Evolutionary conservation across 306 rosid species (phyloP), one percentile per base, ranked within the genome.

Genomic region (Glycyrrhiza uralensis): DNA sequence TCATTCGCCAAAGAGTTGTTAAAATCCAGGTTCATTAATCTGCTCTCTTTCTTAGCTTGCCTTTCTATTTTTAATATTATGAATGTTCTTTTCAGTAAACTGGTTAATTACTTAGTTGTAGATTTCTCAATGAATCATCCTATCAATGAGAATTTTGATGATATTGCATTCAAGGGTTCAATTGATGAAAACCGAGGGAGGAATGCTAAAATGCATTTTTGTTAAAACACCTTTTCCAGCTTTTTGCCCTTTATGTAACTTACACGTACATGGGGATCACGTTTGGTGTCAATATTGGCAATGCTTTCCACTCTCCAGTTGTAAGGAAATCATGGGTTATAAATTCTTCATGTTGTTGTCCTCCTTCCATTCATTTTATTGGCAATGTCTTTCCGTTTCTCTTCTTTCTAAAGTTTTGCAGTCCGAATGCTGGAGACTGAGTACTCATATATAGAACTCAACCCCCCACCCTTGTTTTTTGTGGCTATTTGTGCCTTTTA

Each of bases 1-100:
- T 85, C 67, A 87, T 85, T 80, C 93, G 96, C 42, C 82, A 87
- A 82, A 80, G 94, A 85, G 79, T 92, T 79, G 97, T 92, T 60
- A 92, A 86, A 83, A 89, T 92, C 74, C 97, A 92, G 97, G 97
- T 92, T 47, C 41, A 41, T 45, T 50, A 20, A 18, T 61, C 17
- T 67, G 46, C 68, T 68, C 66, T 76, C 26, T 47, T 57, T 63
- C 50, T 65, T 44, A 23, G 45, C 39, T 39, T 12, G 36, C 36
- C 26, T 61, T 62, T 35, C 17, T 58, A 19, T 50, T 73, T 47
- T 46, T 59, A 9, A 47, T 55, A 60, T 47, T 9, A 55, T 35
- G 13, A 23, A 13, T 30, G 58, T 67, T 68, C 15, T 42, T 66
- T 66, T 56, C 3, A 64, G 74, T 33, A 7, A 20, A 20, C 32